phyloP scores from a whole-genome alignment of 2,329 filamentous ascomycete genomes.

The Fusarium clavum region DNA sequence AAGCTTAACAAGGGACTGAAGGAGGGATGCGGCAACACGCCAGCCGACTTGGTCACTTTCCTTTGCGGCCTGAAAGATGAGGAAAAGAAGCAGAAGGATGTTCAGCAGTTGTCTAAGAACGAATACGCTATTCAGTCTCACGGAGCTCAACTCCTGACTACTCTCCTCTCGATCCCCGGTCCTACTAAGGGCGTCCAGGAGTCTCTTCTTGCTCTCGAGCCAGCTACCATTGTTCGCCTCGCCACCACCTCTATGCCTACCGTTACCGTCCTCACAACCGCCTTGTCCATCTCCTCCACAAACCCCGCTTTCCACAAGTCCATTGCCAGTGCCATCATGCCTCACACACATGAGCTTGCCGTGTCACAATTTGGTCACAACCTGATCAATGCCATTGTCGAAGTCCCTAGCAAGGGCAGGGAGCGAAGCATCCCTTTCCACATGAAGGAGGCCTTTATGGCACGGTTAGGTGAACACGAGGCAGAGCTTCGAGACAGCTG shows the following conservation, averaged over 20 bases:
- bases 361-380: conserved; percentile 64
- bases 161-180: conserved; percentile 81
- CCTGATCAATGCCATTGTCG: conserved; percentile 62
- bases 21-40: conserved; percentile 60
- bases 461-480: conserved; percentile 61
- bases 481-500: conserved; percentile 63
- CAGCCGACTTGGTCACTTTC: conserved; percentile 61
- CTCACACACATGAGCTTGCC: conserved; percentile 60
- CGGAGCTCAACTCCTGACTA: conserved; percentile 82
- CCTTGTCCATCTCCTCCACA: conserved; percentile 60
- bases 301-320: conserved; percentile 68
- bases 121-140: conserved; percentile 71
- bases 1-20: conserved; percentile 61
- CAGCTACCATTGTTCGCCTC: conserved; percentile 70
- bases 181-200: conserved; percentile 78
- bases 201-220: conserved; percentile 70
- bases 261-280: conserved; percentile 62
- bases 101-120: conserved; percentile 63
- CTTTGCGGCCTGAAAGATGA: conserved; percentile 61
- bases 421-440: conserved; percentile 66
- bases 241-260: conserved; percentile 67
- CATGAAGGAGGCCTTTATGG: conserved; percentile 67
- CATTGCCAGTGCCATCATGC: conserved; percentile 61
- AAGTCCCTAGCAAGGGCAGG: conserved; percentile 62
- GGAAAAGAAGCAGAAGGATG: conserved; percentile 52